phyloP scores from a whole-genome alignment of 805 yeast genomes.

The Yarrowia keelungensis region DNA sequence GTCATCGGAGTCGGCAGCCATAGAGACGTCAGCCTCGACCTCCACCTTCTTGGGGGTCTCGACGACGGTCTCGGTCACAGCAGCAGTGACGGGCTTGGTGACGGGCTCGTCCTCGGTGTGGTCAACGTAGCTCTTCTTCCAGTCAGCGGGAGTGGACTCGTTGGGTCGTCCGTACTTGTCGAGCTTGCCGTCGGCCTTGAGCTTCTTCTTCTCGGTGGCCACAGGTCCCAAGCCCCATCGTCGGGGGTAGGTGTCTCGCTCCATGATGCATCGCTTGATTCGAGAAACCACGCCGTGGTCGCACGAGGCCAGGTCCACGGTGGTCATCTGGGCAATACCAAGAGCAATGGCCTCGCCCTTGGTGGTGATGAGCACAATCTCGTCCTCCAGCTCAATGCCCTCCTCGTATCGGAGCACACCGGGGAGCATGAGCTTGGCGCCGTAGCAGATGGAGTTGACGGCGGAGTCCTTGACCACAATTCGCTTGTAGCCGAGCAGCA shows the following conservation, averaged over 20 bases:
- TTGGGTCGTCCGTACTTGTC: constrained; percentile 94
- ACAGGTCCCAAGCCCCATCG: constrained; percentile 99
- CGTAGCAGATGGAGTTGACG: constrained; percentile 97
- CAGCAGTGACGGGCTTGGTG: constrained; percentile 47
- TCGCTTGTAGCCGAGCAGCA: constrained; percentile 94
- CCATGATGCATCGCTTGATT: constrained; percentile 99
- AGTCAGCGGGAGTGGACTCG: constrained; percentile 90
- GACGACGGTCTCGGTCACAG: constrained; percentile 45
- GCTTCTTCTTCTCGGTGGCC: constrained; percentile 97
- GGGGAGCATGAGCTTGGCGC: constrained; percentile 98
- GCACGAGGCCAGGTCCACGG: constrained; percentile 93
- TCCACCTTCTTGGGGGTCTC: constrained; percentile 40
- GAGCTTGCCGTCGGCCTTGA: constrained; percentile 95
- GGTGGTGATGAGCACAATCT: constrained; percentile 96
- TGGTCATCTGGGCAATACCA: constrained; percentile 98
- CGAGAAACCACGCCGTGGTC: constrained; percentile 99
- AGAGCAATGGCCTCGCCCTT: constrained; percentile 99
- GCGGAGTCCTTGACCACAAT: constrained; percentile 94
- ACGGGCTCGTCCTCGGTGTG: constrained; percentile 54
- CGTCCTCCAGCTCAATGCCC: constrained; percentile 96
- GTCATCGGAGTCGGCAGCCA: constrained; percentile 40
- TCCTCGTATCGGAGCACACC: constrained; percentile 97
- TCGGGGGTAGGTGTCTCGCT: constrained; percentile 98
- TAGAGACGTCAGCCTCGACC: constrained; percentile 54
- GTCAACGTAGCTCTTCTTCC: constrained; percentile 84